Conservation (phyloP, 2,329 filamentous ascomycete species). For the Scedosporium minutisporum region DNA sequence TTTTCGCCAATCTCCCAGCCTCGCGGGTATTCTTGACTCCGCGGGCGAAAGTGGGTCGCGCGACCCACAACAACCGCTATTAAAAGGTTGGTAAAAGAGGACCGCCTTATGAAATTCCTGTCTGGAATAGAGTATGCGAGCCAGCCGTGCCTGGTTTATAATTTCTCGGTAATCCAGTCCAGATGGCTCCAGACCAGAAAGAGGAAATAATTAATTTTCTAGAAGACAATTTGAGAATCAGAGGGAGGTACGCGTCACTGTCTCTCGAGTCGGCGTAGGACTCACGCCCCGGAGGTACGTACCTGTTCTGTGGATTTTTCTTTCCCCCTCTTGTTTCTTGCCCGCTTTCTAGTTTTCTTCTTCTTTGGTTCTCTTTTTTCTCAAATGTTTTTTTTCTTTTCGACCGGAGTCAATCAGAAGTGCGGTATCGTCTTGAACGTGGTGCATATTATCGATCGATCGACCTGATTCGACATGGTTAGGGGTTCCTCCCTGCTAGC, state of each 20-base stretch:
- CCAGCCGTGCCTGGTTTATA: not conserved
- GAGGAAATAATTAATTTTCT: not conserved
- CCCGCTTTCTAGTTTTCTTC: no score
- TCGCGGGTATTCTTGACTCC: not conserved
- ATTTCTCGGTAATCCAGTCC: not conserved
- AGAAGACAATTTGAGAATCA: not conserved
- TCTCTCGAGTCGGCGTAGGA: not conserved
- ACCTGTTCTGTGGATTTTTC: no score
- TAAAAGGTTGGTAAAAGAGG: no score
- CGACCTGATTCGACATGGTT: not conserved
- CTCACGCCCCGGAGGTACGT: no score
- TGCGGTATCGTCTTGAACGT: not conserved
- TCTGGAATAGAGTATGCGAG: not conserved
- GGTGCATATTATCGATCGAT: not conserved
- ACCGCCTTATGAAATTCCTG: not conserved
- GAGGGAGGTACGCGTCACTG: not conserved
- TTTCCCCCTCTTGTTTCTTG: no score
- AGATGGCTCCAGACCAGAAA: not conserved
- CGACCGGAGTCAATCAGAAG: not conserved
- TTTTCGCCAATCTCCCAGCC: not conserved
- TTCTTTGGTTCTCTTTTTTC: no score
- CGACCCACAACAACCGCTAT: no score
- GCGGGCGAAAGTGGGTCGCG: not conserved
- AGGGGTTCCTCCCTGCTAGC: no score
- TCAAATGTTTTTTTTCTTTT: no score